Evolutionary conservation across 768 basidiomycete species (phyloP).

Genomic region (Suillus spraguei): DNA sequence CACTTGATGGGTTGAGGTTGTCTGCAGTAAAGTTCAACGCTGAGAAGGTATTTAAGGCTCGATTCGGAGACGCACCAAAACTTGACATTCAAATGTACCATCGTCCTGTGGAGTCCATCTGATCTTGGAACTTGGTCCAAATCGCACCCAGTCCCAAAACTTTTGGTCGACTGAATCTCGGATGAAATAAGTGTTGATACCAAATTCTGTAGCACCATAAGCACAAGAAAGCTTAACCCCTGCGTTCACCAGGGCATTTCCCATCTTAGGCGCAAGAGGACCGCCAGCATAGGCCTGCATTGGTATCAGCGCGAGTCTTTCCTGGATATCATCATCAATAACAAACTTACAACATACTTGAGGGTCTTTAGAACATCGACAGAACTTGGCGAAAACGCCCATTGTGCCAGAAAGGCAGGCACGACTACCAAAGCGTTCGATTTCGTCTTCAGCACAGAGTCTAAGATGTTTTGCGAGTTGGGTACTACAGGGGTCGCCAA

Average conservation of each 20-base stretch:
- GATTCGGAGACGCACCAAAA: conserved; percentile 34
- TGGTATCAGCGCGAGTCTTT: background rate
- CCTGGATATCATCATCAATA: too few relatives aligned
- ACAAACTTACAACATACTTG: conserved; percentile 31
- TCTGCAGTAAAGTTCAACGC: conserved; percentile 9
- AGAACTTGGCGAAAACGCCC: conserved; percentile 30
- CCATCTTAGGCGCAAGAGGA: conserved; percentile 36
- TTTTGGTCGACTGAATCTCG: conserved; percentile 16
- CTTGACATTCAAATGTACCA: conserved; percentile 38
- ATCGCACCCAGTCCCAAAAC: conserved; percentile 41
- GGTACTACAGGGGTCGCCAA: conserved; percentile 36
- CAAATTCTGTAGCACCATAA: conserved; percentile 41
- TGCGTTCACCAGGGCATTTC: conserved; percentile 34
- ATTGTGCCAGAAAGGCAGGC: conserved; percentile 42
- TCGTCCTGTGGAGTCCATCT: conserved; percentile 37
- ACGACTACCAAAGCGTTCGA: conserved; percentile 36
- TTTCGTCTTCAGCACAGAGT: conserved; percentile 32
- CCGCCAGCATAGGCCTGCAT: conserved; percentile 42
- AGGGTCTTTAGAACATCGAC: conserved; percentile 29
- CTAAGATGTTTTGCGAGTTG: conserved; percentile 41
- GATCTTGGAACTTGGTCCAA: conserved; percentile 21
- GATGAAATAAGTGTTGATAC: conserved; percentile 10
- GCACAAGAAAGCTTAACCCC: conserved; percentile 35
- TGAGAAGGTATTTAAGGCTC: background rate
- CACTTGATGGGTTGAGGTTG: conserved; percentile 1